Evolutionary conservation across 345 rosid genomes (phyloP).

Genomic region (Rhodamnia argentea): DNA sequence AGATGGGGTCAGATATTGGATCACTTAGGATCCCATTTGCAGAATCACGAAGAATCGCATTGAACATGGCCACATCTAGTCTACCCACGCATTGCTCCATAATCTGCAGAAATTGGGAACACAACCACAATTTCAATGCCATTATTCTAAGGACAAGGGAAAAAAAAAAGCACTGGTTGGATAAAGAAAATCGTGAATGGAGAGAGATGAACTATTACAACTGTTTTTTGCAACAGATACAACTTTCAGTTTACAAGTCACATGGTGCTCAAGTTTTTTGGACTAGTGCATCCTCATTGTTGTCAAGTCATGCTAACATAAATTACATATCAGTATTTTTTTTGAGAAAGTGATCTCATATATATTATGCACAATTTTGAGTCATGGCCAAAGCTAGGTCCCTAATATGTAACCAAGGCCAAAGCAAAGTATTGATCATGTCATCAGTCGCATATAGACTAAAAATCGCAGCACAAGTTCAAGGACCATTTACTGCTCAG

Average conservation of each 20-base stretch:
- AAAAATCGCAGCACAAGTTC: neutral
- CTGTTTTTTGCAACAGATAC: neutral
- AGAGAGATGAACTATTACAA: neutral
- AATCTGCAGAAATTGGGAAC: constrained; percentile 22
- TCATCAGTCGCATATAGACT: neutral
- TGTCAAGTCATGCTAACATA: neutral
- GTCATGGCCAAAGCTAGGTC: neutral
- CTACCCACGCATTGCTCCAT: constrained; percentile 96
- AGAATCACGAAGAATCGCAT: constrained; percentile 92
- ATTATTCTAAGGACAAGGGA: neutral
- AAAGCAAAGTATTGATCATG: neutral
- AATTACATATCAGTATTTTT: neutral
- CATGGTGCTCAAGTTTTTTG: neutral
- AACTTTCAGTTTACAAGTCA: neutral
- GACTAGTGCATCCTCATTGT: neutral
- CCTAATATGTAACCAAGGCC: neutral
- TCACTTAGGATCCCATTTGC: constrained; percentile 79
- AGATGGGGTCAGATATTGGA: constrained; percentile 89
- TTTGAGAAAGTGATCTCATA: neutral
- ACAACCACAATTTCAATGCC: neutral
- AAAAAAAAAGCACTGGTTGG: neutral
- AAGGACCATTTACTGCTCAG: neutral
- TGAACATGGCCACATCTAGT: constrained; percentile 94
- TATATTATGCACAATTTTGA: neutral
- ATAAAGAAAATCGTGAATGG: neutral